Evolutionary conservation across 768 basidiomycete genomes (phyloP).

Genomic region (Austroboletus eburneus): DNA sequence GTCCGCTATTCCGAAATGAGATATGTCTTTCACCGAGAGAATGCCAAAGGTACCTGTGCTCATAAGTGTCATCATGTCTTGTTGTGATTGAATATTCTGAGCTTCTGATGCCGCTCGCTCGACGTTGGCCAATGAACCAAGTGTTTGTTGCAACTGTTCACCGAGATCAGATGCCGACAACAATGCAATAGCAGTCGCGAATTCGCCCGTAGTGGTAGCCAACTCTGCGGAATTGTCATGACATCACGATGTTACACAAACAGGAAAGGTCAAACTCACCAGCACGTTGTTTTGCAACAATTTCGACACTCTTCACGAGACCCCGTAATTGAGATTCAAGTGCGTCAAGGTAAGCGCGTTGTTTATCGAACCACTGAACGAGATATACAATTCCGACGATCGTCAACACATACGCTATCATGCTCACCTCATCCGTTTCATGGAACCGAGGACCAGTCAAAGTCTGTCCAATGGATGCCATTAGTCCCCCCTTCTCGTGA

Average conservation of each 20-base stretch:
- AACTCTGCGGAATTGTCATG: conserved; percentile 46
- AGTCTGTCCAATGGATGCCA: conserved; percentile 79
- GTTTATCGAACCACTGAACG: conserved; percentile 87
- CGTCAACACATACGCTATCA: neutral
- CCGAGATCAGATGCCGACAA: conserved; percentile 75
- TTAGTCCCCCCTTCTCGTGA: conserved; percentile 75
- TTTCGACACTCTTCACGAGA: conserved; percentile 82
- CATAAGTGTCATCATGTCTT: conserved; percentile 79
- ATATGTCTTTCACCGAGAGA: neutral
- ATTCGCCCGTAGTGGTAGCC: conserved; percentile 68
- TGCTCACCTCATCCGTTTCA: conserved; percentile 78
- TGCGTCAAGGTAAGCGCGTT: conserved; percentile 80
- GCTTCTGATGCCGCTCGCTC: conserved; percentile 70
- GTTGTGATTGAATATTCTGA: conserved; percentile 70
- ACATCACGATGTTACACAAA: neutral
- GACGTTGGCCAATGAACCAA: conserved; percentile 70
- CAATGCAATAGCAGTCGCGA: conserved; percentile 65
- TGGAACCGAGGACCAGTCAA: conserved; percentile 77
- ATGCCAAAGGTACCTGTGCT: conserved; percentile 50
- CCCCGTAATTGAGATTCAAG: conserved; percentile 86
- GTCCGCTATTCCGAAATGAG: conserved; percentile 48
- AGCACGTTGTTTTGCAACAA: conserved; percentile 76
- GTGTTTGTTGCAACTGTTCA: conserved; percentile 63
- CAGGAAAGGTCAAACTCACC: conserved; percentile 39
- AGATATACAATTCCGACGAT: neutral